Base-by-base conservation (phyloP, 169 alveolate genomes). In the Eimeria falciformis region DNA sequence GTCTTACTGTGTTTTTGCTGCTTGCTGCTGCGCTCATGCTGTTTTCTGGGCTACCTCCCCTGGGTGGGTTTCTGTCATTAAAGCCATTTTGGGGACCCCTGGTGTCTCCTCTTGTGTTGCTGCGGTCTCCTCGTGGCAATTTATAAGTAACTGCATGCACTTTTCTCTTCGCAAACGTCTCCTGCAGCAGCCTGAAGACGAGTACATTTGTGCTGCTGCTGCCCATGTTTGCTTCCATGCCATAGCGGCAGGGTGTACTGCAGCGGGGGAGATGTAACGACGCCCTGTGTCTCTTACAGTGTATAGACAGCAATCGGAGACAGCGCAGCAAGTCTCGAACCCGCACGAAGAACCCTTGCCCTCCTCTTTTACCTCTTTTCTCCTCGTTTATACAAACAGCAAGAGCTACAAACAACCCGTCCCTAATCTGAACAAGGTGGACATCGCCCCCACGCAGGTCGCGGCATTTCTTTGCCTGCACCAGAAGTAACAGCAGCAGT, bases 201-300 rank as follows among this genome's bases (percentile, higher is more conserved):
- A 68, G 47, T 25, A 5, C 79, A 68, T 68, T 68, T n/a, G 79
- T 68, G 71, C 33, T 58, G 71, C 18, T 9, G 79, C 79, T 68
- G 79, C 46, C 29, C 50, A 18, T 68, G 79, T 25, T 68, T 29
- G 79, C 46, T 29, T 18, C 50, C 21, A 29, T 18, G 47, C 79
- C 29, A 25, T 68, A 68, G 27, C 43, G 79, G 79, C 79, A 68
- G 46, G 79, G 79, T 21, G 79, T 68, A 46, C 46, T 68, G 79
- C 79, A 68, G 79, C 79, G 79, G 21, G 79, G 79, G 50, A 68
- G 79, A 25, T 68, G 79, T 9, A 68, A 46, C 79, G 79, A 68
- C 5, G 79, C 79, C 29, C 17, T n/a, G 50, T 68, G 40, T 18
- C 4, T 9, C 47, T 25, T 68, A 46, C 79, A 68, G 79, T 68